These are phyloP conservation scores for Phytophthora pini DNA, from an alignment of 352 stramenopile species.

Conservation along the genomic window DNA sequence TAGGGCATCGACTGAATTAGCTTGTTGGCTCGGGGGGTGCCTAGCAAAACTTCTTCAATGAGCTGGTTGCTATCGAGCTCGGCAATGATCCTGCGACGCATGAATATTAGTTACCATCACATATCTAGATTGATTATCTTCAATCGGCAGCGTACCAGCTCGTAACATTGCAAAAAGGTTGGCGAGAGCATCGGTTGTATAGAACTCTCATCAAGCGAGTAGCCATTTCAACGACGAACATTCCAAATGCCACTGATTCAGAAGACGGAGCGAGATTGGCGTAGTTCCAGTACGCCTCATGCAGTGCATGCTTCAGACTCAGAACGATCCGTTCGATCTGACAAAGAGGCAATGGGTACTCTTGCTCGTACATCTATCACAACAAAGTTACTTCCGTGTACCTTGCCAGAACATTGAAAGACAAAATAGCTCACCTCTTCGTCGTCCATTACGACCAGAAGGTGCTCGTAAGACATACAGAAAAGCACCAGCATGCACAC, in stretches of 20 bases:
- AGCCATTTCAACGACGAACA: conserved; percentile 62
- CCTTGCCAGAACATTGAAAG: neutral
- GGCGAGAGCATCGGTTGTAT: conserved; percentile 73
- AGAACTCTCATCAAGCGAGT: conserved; percentile 67
- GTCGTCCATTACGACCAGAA: conserved; percentile 72
- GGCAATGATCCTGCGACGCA: conserved; percentile 50
- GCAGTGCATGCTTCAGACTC: conserved; percentile 62
- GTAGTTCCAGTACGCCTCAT: conserved; percentile 61
- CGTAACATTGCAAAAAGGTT: conserved; percentile 71
- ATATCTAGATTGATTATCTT: neutral
- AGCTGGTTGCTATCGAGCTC: conserved; percentile 63
- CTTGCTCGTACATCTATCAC: conserved; percentile 69
- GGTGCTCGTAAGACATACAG: conserved; percentile 66
- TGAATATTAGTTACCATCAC: neutral
- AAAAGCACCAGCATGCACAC: conserved; percentile 61
- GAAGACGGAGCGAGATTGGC: conserved; percentile 34
- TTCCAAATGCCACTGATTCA: conserved; percentile 50
- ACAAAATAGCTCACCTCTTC: conserved; percentile 53
- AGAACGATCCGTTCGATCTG: conserved; percentile 70
- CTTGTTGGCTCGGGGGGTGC: conserved; percentile 63
- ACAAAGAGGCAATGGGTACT: conserved; percentile 69
- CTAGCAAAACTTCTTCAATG: conserved; percentile 60
- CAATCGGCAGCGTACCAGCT: conserved; percentile 58
- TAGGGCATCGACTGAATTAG: conserved; percentile 81
- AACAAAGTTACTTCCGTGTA: neutral